Evolutionary conservation across 345 rosid genomes (phyloP), one percentile per base, ranked within the genome.

Genomic region (Acer negundo): DNA sequence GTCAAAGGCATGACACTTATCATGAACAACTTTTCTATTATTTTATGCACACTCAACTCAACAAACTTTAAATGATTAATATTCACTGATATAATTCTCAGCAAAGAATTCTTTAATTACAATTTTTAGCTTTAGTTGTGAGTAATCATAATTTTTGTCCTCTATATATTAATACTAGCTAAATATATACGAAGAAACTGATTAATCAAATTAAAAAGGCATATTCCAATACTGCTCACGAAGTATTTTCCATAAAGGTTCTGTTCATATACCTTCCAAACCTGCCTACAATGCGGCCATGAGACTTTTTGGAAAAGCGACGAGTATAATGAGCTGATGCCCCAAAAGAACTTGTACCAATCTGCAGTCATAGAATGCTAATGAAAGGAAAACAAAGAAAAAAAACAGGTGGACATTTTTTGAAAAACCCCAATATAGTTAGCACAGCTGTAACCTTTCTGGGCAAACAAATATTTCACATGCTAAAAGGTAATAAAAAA

Each of bases 281-380:
- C 83, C 84, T 90, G 70, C 94, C 98, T 17, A 81, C 90, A 77
- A 97, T 77, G 74, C 93, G 95, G 64, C 96, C 94, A 80, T 93
- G 98, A 63, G 97, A 94, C 71, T 90, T 93, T 51, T 93, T 77
- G 23, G 98, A 97, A 76, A 94, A 88, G 67, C 82, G 84, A 78
- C 78, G 87, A 47, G 89, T 91, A 87, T 89, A 97, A 77, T 84
- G 90, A n/a, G 94, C 91, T 72, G 96, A 91, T 72, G 84, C 93
- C 79, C 86, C 94, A 63, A 94, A 89, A 84, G 90, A 93, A 78
- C 86, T 86, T 40, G 94, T 76, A 75, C 93, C 94, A 78, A 96
- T 77, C 99, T 96, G 85, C 77, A 77, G 71, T 67, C 19, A 28
- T 51, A 67, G 16, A 75, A 78, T 64, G 75, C 17, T 64, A 62